Evolutionary conservation across 208 protist species (phyloP).

Genomic region (Crithidia brevicula): DNA sequence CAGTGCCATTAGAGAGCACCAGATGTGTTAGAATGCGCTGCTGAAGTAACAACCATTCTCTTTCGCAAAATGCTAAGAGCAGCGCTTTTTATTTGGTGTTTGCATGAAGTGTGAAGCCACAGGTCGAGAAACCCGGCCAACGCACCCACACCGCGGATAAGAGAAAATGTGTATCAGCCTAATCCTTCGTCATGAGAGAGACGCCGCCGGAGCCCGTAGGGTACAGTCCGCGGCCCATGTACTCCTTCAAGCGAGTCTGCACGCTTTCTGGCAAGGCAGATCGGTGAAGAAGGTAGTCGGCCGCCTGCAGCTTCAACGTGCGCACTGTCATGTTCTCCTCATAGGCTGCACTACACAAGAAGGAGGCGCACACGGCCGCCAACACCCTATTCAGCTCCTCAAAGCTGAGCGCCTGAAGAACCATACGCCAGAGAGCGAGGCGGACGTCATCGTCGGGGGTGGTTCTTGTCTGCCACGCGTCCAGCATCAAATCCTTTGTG

Average conservation of each 20-base stretch:
- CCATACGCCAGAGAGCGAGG: conserved; percentile 52
- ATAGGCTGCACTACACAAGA: conserved; percentile 44
- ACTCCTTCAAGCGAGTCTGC: conserved; percentile 36
- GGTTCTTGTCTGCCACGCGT: conserved; percentile 58
- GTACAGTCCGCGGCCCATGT: conserved; percentile 61
- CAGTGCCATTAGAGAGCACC: too few relatives aligned
- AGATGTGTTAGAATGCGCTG: too few relatives aligned
- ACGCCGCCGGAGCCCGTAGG: conserved; percentile 61
- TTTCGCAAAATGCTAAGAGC: too few relatives aligned
- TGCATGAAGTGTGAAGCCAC: too few relatives aligned
- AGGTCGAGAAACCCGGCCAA: neutral
- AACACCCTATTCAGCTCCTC: conserved; percentile 26
- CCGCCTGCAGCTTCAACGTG: conserved; percentile 51
- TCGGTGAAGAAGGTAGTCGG: conserved; percentile 29
- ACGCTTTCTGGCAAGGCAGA: conserved; percentile 41
- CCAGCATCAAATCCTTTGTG: conserved; percentile 36
- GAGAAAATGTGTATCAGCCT: neutral
- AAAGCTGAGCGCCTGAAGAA: conserved; percentile 23
- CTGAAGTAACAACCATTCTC: too few relatives aligned
- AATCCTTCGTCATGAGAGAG: conserved; percentile 53
- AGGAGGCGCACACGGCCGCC: conserved; percentile 54
- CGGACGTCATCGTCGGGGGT: conserved; percentile 54
- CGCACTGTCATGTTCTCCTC: conserved; percentile 48
- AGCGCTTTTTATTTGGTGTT: too few relatives aligned
- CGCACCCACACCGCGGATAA: too few relatives aligned